Base-by-base conservation (phyloP, 441 rosid species). In the Populus hybrid region DNA sequence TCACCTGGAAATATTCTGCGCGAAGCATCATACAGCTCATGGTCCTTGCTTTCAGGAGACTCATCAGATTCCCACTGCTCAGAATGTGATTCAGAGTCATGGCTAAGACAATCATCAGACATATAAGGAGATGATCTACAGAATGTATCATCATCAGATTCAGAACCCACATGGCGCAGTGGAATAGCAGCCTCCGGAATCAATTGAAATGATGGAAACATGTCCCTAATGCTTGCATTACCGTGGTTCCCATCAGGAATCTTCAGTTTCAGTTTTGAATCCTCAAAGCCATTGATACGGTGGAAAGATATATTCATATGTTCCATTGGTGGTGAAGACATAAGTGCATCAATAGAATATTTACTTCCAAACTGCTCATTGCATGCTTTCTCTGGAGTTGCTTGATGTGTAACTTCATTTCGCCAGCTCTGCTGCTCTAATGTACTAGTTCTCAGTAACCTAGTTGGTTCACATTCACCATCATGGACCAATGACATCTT, bases 281-380 rank as follows among this genome's bases (percentile, higher is more conserved):
- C 81, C 80, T 89, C 92, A 73, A 84, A 77, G 74, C 90, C 87
- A 85, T 88, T 87, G 18, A 86, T 69, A 42, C 92, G 97, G 74
- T 65, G 92, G 88, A 94, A 94, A 82, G 97, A 92, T 79, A 95
- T 87, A 81, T 89, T 92, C 98, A 95, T 95, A 82, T 88, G 95
- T 71, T 92, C 93, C 69, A 95, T 87, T 36, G 98, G 97, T 9
- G 99, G 98, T 19, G 99, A 95, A 71, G 95, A 88, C 40, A 92
- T 82, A 69, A 84, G 76, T 67, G 89, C 86, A 84, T 84, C 85
- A 71, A 77, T 59, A 74, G 80, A 76, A 85, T 86, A 78, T 80
- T 81, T 84, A 64, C 50, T 74, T 78, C 84, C 88, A 79, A 86
- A 82, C 78, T 75, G 85, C 71, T 82, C 87, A 30, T 61, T 71